Evolutionary conservation across 2,329 filamentous ascomycete genomes (phyloP).

Genomic region (Penicillium griseofulvum): DNA sequence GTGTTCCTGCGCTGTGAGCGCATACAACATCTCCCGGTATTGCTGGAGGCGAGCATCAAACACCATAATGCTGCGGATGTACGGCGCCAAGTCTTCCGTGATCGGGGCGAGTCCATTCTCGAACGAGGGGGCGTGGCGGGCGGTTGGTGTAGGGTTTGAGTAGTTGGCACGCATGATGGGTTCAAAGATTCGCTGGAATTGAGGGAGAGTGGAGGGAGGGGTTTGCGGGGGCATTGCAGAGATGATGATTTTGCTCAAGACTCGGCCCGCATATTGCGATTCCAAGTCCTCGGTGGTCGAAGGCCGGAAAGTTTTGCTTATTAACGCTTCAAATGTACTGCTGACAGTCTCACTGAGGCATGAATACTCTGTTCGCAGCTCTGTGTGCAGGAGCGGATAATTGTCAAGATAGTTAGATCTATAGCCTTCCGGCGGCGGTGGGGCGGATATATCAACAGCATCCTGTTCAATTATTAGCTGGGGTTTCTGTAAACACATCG

Average conservation of each 20-base stretch:
- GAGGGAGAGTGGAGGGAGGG: slow-evolving; percentile 30
- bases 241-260: slow-evolving; percentile 27
- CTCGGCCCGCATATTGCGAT: slow-evolving; percentile 27
- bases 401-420: slow-evolving; percentile 56
- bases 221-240: slow-evolving; percentile 11
- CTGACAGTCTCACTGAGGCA: slow-evolving; percentile 37
- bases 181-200: slow-evolving; percentile 52
- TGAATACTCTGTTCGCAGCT: slow-evolving; percentile 47
- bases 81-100: slow-evolving; percentile 78
- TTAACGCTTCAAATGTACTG: slow-evolving; percentile 31
- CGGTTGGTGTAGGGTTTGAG: slow-evolving; percentile 31
- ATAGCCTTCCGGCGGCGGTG: slow-evolving; percentile 55
- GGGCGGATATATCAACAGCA: slow-evolving; percentile 62
- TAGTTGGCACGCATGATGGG: slow-evolving; percentile 47
- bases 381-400: slow-evolving; percentile 54
- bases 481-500: not conserved
- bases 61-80: slow-evolving; percentile 78
- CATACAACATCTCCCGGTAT: slow-evolving; percentile 62
- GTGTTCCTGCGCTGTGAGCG: slow-evolving; percentile 58
- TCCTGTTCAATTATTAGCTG: slow-evolving; percentile 40
- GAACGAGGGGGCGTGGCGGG: slow-evolving; percentile 63
- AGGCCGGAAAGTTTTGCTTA: slow-evolving; percentile 27
- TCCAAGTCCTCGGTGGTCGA: slow-evolving; percentile 20
- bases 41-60: slow-evolving; percentile 71
- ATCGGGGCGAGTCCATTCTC: slow-evolving; percentile 68